These are phyloP conservation scores for Trichoderma sp. DNA, from an alignment of 2,329 filamentous ascomycete genomes.

Conservation along the genomic window DNA sequence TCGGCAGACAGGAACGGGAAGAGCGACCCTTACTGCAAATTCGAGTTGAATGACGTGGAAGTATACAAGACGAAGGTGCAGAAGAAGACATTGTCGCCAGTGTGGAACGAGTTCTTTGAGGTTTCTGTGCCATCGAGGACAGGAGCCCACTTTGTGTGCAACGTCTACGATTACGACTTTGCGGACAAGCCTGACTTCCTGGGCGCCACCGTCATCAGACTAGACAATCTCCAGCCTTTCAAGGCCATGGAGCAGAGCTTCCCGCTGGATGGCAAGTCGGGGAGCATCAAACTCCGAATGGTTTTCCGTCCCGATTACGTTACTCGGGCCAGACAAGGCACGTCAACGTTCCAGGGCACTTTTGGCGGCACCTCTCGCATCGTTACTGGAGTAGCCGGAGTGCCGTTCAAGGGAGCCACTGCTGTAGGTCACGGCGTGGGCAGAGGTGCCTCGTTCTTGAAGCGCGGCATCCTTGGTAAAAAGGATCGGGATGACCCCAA, in stretches of 20 bases:
- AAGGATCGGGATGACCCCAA: conserved; percentile 61
- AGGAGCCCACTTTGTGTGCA: conserved; percentile 75
- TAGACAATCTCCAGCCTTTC: conserved; percentile 83
- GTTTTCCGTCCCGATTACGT: conserved; percentile 94
- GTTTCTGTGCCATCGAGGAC: conserved; percentile 78
- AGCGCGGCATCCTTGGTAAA: conserved; percentile 74
- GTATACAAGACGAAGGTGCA: conserved; percentile 93
- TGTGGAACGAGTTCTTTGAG: conserved; percentile 97
- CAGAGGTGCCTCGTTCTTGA: conserved; percentile 87
- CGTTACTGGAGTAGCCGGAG: conserved; percentile 75
- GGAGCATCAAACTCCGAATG: conserved; percentile 75
- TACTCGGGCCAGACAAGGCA: conserved; percentile 79
- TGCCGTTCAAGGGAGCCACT: conserved; percentile 88
- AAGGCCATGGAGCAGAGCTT: conserved; percentile 71
- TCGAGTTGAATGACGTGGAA: conserved; percentile 82
- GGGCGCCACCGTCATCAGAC: conserved; percentile 72
- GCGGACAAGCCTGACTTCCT: conserved; percentile 90
- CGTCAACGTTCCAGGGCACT: conserved; percentile 87
- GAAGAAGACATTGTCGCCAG: conserved; percentile 93
- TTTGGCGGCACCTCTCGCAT: conserved; percentile 85
- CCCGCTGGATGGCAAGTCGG: conserved; percentile 83
- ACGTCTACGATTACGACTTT: conserved; percentile 95
- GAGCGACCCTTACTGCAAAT: conserved; percentile 96
- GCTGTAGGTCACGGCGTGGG: conserved; percentile 78
- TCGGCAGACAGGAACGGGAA: conserved; percentile 93